A percentile compares a stretch with the other conserved stretches of the same genome.
Conservation (phyloP, 2,329 filamentous ascomycete genomes). For the Alternaria sp. region DNA sequence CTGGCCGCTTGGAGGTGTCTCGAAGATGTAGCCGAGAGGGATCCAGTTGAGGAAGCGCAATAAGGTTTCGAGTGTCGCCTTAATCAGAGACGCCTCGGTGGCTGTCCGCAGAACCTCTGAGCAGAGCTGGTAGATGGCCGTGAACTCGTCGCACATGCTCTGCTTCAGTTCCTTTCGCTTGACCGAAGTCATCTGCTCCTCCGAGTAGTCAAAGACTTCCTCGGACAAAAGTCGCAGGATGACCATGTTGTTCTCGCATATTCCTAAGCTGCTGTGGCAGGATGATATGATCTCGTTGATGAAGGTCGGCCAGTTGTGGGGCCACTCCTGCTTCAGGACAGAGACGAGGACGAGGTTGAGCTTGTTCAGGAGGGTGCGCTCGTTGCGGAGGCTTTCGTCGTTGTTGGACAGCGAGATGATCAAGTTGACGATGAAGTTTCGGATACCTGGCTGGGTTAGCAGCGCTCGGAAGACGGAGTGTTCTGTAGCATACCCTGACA, state of each 20-base stretch:
- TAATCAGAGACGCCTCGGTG: constrained; percentile 85
- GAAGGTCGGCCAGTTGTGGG: constrained; percentile 99
- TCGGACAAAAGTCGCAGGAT: constrained; percentile 94
- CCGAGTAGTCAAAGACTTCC: constrained; percentile 98
- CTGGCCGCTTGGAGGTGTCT: constrained; percentile 70
- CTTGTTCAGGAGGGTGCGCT: constrained; percentile 95
- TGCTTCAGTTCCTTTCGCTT: constrained; percentile 97
- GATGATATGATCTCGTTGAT: constrained; percentile 99
- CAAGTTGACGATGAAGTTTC: constrained; percentile 98
- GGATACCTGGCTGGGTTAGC: constrained; percentile 71
- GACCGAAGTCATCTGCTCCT: constrained; percentile 98
- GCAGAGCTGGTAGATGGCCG: constrained; percentile 96
- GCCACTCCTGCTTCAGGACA: constrained; percentile 99
- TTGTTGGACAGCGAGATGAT: constrained; percentile 93
- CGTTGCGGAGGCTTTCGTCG: constrained; percentile 82
- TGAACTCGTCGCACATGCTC: constrained; percentile 98
- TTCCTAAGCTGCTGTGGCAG: constrained; percentile 91
- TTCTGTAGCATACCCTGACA: constrained; percentile 75
- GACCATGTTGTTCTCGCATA: constrained; percentile 99
- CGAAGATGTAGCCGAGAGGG: constrained; percentile 96
- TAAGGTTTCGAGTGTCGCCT: constrained; percentile 94
- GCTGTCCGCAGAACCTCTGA: constrained; percentile 93
- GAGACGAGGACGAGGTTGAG: constrained; percentile 97
- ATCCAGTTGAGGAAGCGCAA: constrained; percentile 99
- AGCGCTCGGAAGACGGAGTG: not conserved